A percentile compares a stretch with the other conserved stretches of the same genome.
Evolutionary conservation across 1,284 basidiomycete species (phyloP).

Genomic region (Lentinus polychrous): DNA sequence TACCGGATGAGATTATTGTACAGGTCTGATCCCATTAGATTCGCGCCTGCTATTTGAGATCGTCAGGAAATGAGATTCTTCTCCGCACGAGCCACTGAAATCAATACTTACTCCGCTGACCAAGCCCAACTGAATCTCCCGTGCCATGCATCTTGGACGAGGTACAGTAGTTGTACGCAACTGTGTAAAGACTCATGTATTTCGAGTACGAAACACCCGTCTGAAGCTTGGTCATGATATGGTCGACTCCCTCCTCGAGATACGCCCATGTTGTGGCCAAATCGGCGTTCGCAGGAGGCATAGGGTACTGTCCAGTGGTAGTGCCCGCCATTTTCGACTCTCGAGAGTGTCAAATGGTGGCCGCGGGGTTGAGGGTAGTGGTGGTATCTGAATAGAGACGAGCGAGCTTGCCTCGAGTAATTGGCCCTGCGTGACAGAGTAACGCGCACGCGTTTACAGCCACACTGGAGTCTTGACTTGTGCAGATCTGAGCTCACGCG

Average conservation of each 20-base stretch:
- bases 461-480: background rate
- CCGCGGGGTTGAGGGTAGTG: slow-evolving; percentile 9
- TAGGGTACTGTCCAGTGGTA: slow-evolving; percentile 25
- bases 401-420: slow-evolving; percentile 8
- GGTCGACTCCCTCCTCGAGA: slow-evolving; percentile 85
- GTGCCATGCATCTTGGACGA: slow-evolving; percentile 77
- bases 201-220: slow-evolving; percentile 87
- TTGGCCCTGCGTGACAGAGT: background rate
- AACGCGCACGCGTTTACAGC: slow-evolving; percentile 4
- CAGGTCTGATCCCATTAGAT: slow-evolving; percentile 91
- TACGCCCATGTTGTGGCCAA: slow-evolving; percentile 85
- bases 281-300: slow-evolving; percentile 64
- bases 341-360: background rate
- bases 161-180: slow-evolving; percentile 96
- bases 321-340: slow-evolving; percentile 19
- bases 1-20: slow-evolving; percentile 87
- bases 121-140: slow-evolving; percentile 40
- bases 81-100: slow-evolving; percentile 6
- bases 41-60: slow-evolving; percentile 68
- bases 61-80: background rate
- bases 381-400: slow-evolving; percentile 9
- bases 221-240: slow-evolving; percentile 87
- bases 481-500: background rate
- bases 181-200: slow-evolving; percentile 91
- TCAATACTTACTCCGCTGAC: slow-evolving; percentile 52